A percentile compares a stretch with the other conserved stretches of the same genome.
Evolutionary conservation across 108 stramenopile species (phyloP).

Genomic region (Mediolabrus comicus): DNA sequence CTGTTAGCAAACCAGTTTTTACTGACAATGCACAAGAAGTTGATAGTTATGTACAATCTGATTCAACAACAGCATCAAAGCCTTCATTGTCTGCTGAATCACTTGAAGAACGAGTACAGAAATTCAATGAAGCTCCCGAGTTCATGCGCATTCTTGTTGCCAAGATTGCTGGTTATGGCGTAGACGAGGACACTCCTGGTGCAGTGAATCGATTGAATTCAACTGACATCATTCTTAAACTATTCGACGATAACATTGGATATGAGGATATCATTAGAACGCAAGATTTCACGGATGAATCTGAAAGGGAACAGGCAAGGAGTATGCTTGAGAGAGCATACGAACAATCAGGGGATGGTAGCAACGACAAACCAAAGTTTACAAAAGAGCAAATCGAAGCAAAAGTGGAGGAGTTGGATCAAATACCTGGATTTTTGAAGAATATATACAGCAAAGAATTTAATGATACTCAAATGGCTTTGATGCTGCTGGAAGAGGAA

Average conservation of each 20-base stretch:
- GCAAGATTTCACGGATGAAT: constrained; percentile 6
- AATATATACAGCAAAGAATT: constrained; percentile 25
- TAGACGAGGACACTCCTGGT: constrained; percentile 44
- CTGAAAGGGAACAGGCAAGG: constrained; percentile 25
- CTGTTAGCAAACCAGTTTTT: neutral
- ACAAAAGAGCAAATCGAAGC: constrained; percentile 52
- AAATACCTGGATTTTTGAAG: constrained; percentile 41
- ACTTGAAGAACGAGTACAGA: constrained; percentile 31
- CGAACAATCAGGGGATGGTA: constrained; percentile 8
- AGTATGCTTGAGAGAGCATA: constrained; percentile 24
- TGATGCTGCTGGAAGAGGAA: constrained; percentile 59
- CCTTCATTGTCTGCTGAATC: constrained; percentile 20
- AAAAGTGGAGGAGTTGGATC: constrained; percentile 29
- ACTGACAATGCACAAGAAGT: neutral
- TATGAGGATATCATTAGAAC: constrained; percentile 5
- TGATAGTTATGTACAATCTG: neutral
- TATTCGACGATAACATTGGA: constrained; percentile 31
- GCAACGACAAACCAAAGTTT: constrained; percentile 40
- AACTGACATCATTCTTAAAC: constrained; percentile 28
- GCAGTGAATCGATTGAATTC: constrained; percentile 30
- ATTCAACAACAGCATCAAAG: neutral
- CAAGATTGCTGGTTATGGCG: constrained; percentile 28
- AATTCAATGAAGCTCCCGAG: constrained; percentile 45
- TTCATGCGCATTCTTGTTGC: constrained; percentile 53
- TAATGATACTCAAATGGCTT: constrained; percentile 60